phyloP scores from a whole-genome alignment of 345 rosid genomes.

The Clausena lansium region DNA sequence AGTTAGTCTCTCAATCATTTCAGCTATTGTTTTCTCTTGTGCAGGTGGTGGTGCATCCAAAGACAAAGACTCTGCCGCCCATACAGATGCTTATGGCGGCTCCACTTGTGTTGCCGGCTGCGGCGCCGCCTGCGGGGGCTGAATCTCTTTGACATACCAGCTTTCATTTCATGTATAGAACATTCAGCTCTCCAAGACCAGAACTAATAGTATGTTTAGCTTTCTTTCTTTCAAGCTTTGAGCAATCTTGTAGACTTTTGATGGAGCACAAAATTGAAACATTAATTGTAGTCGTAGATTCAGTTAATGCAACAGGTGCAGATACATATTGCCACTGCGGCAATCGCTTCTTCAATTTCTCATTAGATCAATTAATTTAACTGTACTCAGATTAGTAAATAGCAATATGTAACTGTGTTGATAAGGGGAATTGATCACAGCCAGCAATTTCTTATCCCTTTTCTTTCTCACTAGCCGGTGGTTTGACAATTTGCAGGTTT shows the following conservation, averaged over 20 bases:
- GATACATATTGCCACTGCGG: not conserved
- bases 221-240: too few species aligned
- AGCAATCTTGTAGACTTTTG: too few species aligned
- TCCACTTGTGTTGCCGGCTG: constrained; percentile 42
- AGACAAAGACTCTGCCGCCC: constrained; percentile 32
- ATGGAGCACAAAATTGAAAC: too few species aligned
- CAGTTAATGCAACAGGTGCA: not conserved
- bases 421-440: not conserved
- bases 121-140: constrained; percentile 55
- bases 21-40: constrained; percentile 39
- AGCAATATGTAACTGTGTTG: too few species aligned
- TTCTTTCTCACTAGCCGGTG: not conserved
- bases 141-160: not conserved
- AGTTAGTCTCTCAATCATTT: constrained; percentile 32
- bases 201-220: not conserved
- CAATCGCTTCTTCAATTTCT: not conserved
- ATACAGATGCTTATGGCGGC: constrained; percentile 24
- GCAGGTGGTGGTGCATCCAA: constrained; percentile 48
- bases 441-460: constrained; percentile 6
- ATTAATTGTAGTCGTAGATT: not conserved
- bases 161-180: not conserved
- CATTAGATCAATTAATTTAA: not conserved
- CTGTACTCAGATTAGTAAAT: not conserved
- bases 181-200: not conserved
- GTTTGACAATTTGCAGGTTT: not conserved